These are phyloP conservation scores for Phytophthora pseudosyringae DNA, from an alignment of 352 stramenopile genomes.

Conservation along the genomic window DNA sequence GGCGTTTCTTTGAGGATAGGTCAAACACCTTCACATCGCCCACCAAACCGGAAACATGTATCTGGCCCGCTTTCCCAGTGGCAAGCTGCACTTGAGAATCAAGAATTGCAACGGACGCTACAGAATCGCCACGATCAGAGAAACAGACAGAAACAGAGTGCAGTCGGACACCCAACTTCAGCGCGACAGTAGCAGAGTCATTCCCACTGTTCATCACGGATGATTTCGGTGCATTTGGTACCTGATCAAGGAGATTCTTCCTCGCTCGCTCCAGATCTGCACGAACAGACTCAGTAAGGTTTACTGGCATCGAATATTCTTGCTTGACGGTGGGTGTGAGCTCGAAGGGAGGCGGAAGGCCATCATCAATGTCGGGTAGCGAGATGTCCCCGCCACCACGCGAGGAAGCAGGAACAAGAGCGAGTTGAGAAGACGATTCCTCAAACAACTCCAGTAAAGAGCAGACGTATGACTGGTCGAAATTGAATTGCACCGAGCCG, in stretches of 20 bases:
- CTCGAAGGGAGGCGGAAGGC: constrained; percentile 60
- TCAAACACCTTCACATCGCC: constrained; percentile 81
- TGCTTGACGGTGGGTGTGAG: constrained; percentile 64
- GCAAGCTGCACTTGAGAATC: constrained; percentile 49
- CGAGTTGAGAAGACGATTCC: constrained; percentile 64
- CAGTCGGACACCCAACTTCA: constrained; percentile 60
- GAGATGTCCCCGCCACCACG: constrained; percentile 22
- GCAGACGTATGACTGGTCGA: constrained; percentile 86
- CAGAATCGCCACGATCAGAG: constrained; percentile 67
- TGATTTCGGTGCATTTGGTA: constrained; percentile 11
- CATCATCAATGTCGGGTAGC: constrained; percentile 28
- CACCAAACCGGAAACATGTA: constrained; percentile 55
- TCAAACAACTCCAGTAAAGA: constrained; percentile 80
- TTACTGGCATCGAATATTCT: constrained; percentile 77
- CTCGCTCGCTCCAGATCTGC: constrained; percentile 83
- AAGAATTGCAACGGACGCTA: constrained; percentile 75
- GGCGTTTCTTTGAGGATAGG: constrained; percentile 46
- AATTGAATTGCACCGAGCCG: constrained; percentile 82
- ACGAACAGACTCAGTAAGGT: constrained; percentile 80
- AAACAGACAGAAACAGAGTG: constrained; percentile 86
- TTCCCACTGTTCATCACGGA: constrained; percentile 1
- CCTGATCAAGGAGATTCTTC: constrained; percentile 58
- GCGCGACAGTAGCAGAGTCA: constrained; percentile 12
- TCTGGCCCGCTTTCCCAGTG: constrained; percentile 31
- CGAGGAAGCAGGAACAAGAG: constrained; percentile 30